These are phyloP conservation scores for Phytophthora foliorum DNA, from an alignment of 352 stramenopile species.

Conservation along the genomic window DNA sequence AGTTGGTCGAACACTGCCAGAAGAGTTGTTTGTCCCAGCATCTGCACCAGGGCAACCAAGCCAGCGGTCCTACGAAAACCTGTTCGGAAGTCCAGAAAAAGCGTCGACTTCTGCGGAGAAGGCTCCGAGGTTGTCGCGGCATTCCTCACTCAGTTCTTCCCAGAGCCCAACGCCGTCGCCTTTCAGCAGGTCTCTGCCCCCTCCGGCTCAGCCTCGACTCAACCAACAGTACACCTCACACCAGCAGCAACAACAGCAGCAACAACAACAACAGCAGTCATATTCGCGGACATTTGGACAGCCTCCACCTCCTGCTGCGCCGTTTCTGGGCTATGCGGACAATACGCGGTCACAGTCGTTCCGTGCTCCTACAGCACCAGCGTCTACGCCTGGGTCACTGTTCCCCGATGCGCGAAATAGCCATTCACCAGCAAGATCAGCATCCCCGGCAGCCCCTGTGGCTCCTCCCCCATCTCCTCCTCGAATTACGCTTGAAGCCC, in stretches of 20 bases:
- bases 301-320: conserved; percentile 67
- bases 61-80: conserved; percentile 49
- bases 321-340: conserved; percentile 75
- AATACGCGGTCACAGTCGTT: conserved; percentile 56
- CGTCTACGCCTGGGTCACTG: conserved; percentile 21
- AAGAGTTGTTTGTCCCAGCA: conserved; percentile 52
- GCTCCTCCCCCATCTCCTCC: conserved; percentile 21
- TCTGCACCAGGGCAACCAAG: conserved; percentile 40
- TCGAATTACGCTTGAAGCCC: conserved; percentile 37
- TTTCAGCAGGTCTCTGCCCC: conserved; percentile 25
- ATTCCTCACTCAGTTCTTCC: conserved; percentile 59
- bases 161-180: conserved; percentile 41
- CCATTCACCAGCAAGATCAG: conserved; percentile 26
- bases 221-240: conserved; percentile 31
- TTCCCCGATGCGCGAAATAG: conserved; percentile 25
- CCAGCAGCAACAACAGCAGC: conserved; percentile 34
- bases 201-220: conserved; percentile 30
- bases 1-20: conserved; percentile 32
- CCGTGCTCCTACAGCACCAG: conserved; percentile 22
- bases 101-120: not conserved
- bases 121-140: conserved; percentile 33
- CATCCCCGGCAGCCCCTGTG: conserved; percentile 21
- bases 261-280: conserved; percentile 28
- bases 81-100: conserved; percentile 54
- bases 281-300: conserved; percentile 44